Base-by-base conservation (phyloP, 768 basidiomycete genomes). In the Rhizopogon roseolus region DNA sequence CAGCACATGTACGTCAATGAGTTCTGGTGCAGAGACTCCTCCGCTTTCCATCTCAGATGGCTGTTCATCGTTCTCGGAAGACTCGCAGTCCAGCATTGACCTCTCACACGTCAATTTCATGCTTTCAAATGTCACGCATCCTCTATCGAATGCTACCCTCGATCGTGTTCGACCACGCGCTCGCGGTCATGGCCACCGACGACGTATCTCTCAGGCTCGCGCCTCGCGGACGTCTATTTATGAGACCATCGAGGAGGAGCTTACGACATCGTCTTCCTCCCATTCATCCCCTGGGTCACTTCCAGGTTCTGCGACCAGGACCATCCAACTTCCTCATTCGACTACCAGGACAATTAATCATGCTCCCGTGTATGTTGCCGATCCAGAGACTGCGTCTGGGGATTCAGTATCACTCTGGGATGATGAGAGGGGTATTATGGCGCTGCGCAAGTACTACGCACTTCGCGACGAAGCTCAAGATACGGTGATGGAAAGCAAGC, bases 171-270 rank as follows among this genome's bases (percentile, higher is more conserved):
- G 66, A 6, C 68, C 74, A 17, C 78, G 82, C 5, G 72, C 76
- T 22, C 78, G 77, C 16, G 85, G 87, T 0, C 77, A 81, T 38
- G 85, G 88, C 2, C 88, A 90, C 63, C 84, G 83, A 38, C 84
- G 87, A 36, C 80, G 88, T 2, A 79, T 82, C 48, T 88, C 87
- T 1, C 78, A 82, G 45, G 77, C 81, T 28, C 79, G 81, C 17
- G 76, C 79, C 8, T 85, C 85, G 11, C 76, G 85, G 4, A 72
- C 81, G 0, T 90, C 89, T 0, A 78, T 88, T 0, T 91, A 90
- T 58, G 89, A 90, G 64, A 90, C 86, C 0, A 91, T 92, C 45
- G 77, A 89, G 52, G 90, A 92, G 60, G 90, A 91, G 57, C 64
- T 73, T 11, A 71, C 75, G 4, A 75, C 71, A 0, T 50, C 67